Evolutionary conservation across 176 grass and related monocot genomes (phyloP).

Genomic region (Carex pumila): DNA sequence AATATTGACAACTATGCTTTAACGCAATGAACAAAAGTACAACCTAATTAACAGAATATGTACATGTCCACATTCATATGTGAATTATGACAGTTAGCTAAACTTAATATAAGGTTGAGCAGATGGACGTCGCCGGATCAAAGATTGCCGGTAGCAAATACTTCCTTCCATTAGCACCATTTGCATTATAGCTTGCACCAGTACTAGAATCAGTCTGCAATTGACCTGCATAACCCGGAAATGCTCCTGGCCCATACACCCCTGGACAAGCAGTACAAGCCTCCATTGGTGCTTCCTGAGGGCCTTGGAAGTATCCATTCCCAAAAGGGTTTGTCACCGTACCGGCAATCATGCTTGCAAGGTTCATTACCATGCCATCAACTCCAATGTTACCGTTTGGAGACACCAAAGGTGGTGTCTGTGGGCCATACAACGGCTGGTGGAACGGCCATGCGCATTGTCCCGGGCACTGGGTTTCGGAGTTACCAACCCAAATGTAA

Average conservation of each 20-base stretch:
- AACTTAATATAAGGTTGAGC: slow-evolving; percentile 42
- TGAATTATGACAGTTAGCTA: neutral
- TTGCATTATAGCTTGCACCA: slow-evolving; percentile 63
- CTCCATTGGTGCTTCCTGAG: slow-evolving; percentile 33
- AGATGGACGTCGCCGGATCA: slow-evolving; percentile 31
- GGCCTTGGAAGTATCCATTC: slow-evolving; percentile 60
- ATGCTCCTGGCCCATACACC: slow-evolving; percentile 40
- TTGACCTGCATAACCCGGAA: slow-evolving; percentile 57
- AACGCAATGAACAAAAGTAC: neutral
- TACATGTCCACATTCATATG: neutral
- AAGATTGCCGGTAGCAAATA: slow-evolving; percentile 63
- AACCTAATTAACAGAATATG: slow-evolving; percentile 16
- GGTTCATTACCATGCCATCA: slow-evolving; percentile 62
- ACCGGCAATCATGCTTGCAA: slow-evolving; percentile 60
- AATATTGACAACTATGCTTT: neutral
- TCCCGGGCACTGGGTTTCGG: slow-evolving; percentile 60
- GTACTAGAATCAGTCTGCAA: slow-evolving; percentile 34
- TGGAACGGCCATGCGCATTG: slow-evolving; percentile 83
- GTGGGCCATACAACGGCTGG: slow-evolving; percentile 53
- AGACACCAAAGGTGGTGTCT: slow-evolving; percentile 37
- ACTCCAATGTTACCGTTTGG: slow-evolving; percentile 63
- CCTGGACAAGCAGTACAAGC: slow-evolving; percentile 46
- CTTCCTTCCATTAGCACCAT: slow-evolving; percentile 48
- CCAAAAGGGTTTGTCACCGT: slow-evolving; percentile 57
- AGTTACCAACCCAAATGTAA: slow-evolving; percentile 54